Conservation (phyloP, 2,329 filamentous ascomycete species). For the Aspergillus aculeatus region DNA sequence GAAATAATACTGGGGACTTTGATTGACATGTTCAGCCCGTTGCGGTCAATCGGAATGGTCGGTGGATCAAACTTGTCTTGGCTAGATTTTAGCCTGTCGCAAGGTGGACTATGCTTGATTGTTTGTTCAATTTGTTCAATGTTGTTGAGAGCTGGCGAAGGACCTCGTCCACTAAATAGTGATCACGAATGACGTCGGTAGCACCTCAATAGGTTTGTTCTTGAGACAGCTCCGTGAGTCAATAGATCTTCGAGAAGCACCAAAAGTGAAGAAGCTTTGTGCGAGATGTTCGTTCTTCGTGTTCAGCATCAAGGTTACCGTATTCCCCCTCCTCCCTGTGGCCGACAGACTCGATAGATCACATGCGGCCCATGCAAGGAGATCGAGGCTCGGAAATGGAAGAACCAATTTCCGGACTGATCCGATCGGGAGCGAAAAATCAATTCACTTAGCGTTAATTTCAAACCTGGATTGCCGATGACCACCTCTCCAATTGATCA, state of each 20-base stretch:
- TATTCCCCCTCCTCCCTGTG: not conserved
- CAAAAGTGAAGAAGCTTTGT: too few species aligned
- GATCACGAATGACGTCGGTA: not conserved
- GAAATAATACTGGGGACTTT: not conserved
- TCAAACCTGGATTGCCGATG: slow-evolving; percentile 7
- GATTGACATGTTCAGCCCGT: slow-evolving; percentile 5
- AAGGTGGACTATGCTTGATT: not conserved
- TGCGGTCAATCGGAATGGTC: slow-evolving; percentile 9
- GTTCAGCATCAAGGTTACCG: too few species aligned
- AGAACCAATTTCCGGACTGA: slow-evolving; percentile 11
- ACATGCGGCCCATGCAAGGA: slow-evolving; percentile 8
- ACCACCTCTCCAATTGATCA: not conserved
- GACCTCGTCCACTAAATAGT: not conserved
- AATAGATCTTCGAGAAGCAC: not conserved
- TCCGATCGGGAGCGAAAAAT: slow-evolving; percentile 6
- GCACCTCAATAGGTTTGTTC: not conserved
- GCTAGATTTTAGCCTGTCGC: slow-evolving; percentile 6
- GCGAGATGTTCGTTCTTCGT: too few species aligned
- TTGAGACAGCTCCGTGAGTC: not conserved
- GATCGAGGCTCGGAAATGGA: slow-evolving; percentile 2
- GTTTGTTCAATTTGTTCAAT: not conserved
- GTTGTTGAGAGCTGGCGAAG: not conserved
- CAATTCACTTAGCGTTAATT: not conserved
- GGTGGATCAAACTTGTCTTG: slow-evolving; percentile 6
- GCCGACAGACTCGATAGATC: slow-evolving; percentile 6